Conservation (phyloP, 1,284 basidiomycete species). For the Pholiota adiposa region DNA sequence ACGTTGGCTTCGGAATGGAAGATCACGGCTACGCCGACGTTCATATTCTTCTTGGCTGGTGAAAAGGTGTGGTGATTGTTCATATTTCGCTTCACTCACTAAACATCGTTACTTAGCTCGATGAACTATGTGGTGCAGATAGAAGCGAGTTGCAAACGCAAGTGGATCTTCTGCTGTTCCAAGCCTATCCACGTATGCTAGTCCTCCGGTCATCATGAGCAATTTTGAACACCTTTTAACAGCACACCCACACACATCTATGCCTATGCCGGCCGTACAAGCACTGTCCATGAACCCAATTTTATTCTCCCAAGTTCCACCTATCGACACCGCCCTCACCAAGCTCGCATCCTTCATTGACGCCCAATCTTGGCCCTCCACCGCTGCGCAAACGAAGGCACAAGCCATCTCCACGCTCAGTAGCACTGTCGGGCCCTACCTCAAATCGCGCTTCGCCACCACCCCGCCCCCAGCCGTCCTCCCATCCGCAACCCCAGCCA, state of each 20-base stretch:
- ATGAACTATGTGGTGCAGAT: constrained; percentile 79
- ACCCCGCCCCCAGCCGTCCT: constrained; percentile 24
- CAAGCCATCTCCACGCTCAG: constrained; percentile 57
- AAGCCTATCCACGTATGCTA: constrained; percentile 74
- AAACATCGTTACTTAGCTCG: constrained; percentile 43
- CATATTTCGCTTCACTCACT: neutral
- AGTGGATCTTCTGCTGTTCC: constrained; percentile 72
- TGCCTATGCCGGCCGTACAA: constrained; percentile 66
- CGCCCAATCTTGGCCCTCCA: constrained; percentile 35
- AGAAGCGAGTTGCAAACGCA: constrained; percentile 67
- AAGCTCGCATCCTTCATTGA: constrained; percentile 74
- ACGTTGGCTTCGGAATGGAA: constrained; percentile 66
- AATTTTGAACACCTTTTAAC: constrained; percentile 11
- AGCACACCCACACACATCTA: constrained; percentile 78
- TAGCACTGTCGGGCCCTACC: constrained; percentile 60
- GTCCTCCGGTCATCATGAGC: neutral
- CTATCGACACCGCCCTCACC: constrained; percentile 62
- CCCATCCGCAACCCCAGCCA: constrained; percentile 36
- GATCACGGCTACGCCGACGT: constrained; percentile 84
- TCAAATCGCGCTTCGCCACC: constrained; percentile 56
- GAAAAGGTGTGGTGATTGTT: constrained; percentile 56
- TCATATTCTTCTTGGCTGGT: constrained; percentile 81
- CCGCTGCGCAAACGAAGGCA: constrained; percentile 37
- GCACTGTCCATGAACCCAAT: constrained; percentile 77
- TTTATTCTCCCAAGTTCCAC: constrained; percentile 72